These are phyloP conservation scores for Triangularia setosa DNA, from an alignment of 2,329 filamentous ascomycete genomes.

Conservation along the genomic window DNA sequence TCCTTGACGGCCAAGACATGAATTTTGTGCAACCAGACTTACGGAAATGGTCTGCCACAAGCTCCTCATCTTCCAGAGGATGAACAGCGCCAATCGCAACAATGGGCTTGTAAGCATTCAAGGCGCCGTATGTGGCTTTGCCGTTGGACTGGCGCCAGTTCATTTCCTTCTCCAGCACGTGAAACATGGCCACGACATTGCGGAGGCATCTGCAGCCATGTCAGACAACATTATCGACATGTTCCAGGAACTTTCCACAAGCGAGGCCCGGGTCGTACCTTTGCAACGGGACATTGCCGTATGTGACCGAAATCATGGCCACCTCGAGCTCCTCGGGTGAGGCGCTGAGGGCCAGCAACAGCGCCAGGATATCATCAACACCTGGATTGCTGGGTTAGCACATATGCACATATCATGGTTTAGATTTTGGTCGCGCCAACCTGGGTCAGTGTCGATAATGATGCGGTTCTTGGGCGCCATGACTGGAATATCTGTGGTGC, in stretches of 20 bases:
- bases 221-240: constrained; percentile 10
- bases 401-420: not conserved
- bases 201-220: constrained; percentile 63
- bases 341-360: constrained; percentile 81
- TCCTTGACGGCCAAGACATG: not conserved
- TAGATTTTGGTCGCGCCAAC: constrained; percentile 40
- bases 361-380: constrained; percentile 85
- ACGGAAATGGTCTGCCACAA: constrained; percentile 88
- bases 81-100: constrained; percentile 84
- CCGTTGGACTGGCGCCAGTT: constrained; percentile 73
- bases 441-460: constrained; percentile 93
- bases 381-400: constrained; percentile 43
- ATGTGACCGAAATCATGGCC: constrained; percentile 81
- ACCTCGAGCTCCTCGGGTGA: constrained; percentile 82
- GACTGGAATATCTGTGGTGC: constrained; percentile 4
- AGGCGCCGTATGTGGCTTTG: constrained; percentile 64
- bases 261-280: constrained; percentile 49
- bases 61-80: constrained; percentile 75
- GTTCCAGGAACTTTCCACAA: not conserved
- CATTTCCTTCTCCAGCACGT: constrained; percentile 85
- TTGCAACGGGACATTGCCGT: constrained; percentile 86
- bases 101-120: constrained; percentile 72
- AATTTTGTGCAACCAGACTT: constrained; percentile 32
- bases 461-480: constrained; percentile 71
- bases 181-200: constrained; percentile 86